Evolutionary conservation across 108 stramenopile species (phyloP).

Genomic region (Stephanodiscus triporus): DNA sequence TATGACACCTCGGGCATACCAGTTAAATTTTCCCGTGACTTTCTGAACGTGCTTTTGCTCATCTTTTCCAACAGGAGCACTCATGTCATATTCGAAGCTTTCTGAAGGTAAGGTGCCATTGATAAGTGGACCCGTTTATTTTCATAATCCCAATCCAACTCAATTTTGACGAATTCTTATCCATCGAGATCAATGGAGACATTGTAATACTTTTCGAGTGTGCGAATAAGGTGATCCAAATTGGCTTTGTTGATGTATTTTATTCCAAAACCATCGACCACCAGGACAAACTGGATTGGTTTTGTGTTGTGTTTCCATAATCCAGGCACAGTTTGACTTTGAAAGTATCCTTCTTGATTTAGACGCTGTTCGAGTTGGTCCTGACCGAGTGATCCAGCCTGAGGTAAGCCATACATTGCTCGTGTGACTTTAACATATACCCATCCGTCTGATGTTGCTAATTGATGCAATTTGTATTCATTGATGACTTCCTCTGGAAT

Average conservation of each 20-base stretch:
- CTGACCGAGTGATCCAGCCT: constrained; percentile 45
- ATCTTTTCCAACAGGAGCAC: neutral
- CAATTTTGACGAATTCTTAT: neutral
- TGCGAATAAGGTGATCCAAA: neutral
- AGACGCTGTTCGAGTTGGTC: constrained; percentile 6
- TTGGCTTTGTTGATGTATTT: constrained; percentile 38
- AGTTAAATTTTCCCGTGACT: neutral
- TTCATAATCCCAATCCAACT: constrained; percentile 49
- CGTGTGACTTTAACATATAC: constrained; percentile 21
- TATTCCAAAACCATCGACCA: constrained; percentile 63
- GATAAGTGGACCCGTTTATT: constrained; percentile 37
- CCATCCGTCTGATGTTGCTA: neutral
- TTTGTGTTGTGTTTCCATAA: constrained; percentile 33
- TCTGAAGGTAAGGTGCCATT: neutral
- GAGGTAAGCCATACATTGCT: constrained; percentile 56
- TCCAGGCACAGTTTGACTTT: neutral
- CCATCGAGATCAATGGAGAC: too few species aligned
- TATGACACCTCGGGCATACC: constrained; percentile 2
- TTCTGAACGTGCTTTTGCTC: neutral
- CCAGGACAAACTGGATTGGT: neutral
- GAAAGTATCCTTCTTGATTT: constrained; percentile 24
- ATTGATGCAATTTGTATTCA: constrained; percentile 24
- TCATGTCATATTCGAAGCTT: neutral
- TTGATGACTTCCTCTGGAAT: constrained; percentile 28
- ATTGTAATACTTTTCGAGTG: too few species aligned